Base-by-base conservation (phyloP, 2,329 filamentous ascomycete species). In the Colletotrichum navitas region DNA sequence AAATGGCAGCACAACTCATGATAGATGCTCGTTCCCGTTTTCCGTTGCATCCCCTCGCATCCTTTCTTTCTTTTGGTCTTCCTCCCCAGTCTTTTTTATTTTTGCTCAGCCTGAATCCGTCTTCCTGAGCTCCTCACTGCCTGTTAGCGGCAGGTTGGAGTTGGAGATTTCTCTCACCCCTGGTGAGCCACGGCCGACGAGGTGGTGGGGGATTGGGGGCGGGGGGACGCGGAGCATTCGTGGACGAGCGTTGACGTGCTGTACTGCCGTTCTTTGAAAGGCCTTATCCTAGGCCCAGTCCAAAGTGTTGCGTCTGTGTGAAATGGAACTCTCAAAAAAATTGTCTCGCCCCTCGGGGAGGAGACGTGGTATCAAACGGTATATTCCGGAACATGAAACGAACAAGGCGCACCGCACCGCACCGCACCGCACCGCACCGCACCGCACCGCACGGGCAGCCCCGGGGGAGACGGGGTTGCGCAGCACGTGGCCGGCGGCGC, bases 361-460 rank as follows among this genome's bases (percentile, higher is more conserved):
- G 26, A 63, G 68, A 60, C 59, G 65, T 71, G 68, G 68, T 71
- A 71, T 71, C 68, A 71, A 71, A 68, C 59, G 68, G 65, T 68
- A 49, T 68, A 71, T 60, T 66, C 45, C 64, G 68, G 59, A 68
- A 68, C 68, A 68, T 54, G 68, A 71, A 71, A 68, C 59, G 65
- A 63, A 71, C n/a, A 68, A 71, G 58, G 36, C 24, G 39, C 58
- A 43, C 65, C 52, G 29, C 32, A 43, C 65, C 52, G 29, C 32
- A 4, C 1, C 29, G 39, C 52, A 43, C 65, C 52, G 29, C 32
- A 4, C 1, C 29, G 39, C 52, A 54, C 65, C 34, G 5, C 34
- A 36, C 34, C 51, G 29, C 29, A 41, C 14, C 39, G 39, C 39
- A 36, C 68, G 43, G 36, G 52, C 18, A 21, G 26, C 49, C 49